These are phyloP conservation scores for Irpex sp. DNA, from an alignment of 1,284 basidiomycete genomes.

Conservation along the genomic window DNA sequence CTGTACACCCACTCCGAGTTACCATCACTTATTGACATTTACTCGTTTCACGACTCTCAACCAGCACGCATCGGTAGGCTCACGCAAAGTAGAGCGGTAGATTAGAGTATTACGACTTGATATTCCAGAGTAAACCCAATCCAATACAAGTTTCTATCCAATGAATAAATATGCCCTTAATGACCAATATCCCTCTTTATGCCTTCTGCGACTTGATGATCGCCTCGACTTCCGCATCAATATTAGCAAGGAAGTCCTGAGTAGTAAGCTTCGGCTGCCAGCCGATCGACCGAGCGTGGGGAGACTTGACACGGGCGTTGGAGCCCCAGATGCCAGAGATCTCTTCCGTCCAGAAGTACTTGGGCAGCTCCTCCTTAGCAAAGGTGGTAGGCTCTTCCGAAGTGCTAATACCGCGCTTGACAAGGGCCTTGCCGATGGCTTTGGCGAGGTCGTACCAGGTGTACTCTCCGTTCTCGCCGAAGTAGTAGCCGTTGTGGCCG, in stretches of 20 bases:
- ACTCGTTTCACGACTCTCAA: too few relatives aligned
- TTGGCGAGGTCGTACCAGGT: conserved; percentile 26
- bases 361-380: conserved; percentile 4
- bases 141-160: too few relatives aligned
- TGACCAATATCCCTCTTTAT: too few relatives aligned
- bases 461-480: conserved; percentile 42
- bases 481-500: conserved; percentile 41
- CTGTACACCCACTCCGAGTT: too few relatives aligned
- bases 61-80: too few relatives aligned
- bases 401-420: conserved; percentile 17
- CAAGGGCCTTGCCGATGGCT: conserved; percentile 30
- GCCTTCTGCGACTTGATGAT: not conserved
- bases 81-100: too few relatives aligned
- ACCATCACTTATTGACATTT: too few relatives aligned
- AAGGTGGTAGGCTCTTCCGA: conserved; percentile 5
- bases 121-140: too few relatives aligned
- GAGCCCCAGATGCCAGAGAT: not conserved
- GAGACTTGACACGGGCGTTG: not conserved
- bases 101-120: too few relatives aligned
- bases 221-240: not conserved
- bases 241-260: not conserved
- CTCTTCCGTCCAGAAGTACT: conserved; percentile 12
- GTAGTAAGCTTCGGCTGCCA: not conserved
- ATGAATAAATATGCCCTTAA: too few relatives aligned
- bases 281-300: not conserved